Percentiles rank a stretch among this genome's conserved stretches.
These are phyloP conservation scores for Theobroma grandiflorum DNA, from an alignment of 441 rosid genomes.

Conservation along the genomic window DNA sequence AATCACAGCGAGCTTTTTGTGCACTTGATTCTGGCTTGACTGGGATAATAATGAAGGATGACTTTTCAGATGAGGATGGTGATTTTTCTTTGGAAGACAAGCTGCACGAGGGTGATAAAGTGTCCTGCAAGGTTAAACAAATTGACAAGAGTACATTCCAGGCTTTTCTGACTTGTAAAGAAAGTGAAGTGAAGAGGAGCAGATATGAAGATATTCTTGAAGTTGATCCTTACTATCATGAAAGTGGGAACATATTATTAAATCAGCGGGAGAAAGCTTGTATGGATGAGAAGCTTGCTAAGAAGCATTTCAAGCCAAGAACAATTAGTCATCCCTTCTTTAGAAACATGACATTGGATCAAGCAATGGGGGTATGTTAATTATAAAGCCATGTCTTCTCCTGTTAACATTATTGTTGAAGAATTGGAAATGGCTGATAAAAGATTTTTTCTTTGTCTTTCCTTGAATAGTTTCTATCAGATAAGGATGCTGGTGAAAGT, in stretches of 20 bases:
- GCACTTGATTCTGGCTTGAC: conserved; percentile 85
- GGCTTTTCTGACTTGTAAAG: conserved; percentile 73
- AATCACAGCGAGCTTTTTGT: conserved; percentile 77
- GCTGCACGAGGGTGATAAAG: conserved; percentile 79
- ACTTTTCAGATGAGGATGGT: conserved; percentile 84
- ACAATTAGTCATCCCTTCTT: conserved; percentile 95
- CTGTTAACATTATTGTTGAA: background rate
- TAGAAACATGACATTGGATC: conserved; percentile 85
- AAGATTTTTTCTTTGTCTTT: background rate
- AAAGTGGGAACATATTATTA: conserved; percentile 64
- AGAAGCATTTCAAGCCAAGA: conserved; percentile 85
- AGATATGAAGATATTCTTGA: conserved; percentile 48
- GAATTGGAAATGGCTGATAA: background rate
- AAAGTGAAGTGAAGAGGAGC: conserved; percentile 81
- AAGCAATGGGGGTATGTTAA: conserved; percentile 79
- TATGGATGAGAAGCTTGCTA: conserved; percentile 86
- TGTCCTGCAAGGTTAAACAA: conserved; percentile 86
- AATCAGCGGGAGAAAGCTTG: conserved; percentile 74
- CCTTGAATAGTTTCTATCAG: conserved; percentile 37
- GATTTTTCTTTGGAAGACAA: conserved; percentile 74
- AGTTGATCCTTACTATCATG: conserved; percentile 76
- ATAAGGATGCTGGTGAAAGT: conserved; percentile 90
- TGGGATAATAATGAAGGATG: conserved; percentile 86
- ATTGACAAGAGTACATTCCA: conserved; percentile 78
- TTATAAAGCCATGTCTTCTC: background rate